phyloP scores from a whole-genome alignment of 2,329 filamentous ascomycete genomes.

The Ophiosphaerella korrae region DNA sequence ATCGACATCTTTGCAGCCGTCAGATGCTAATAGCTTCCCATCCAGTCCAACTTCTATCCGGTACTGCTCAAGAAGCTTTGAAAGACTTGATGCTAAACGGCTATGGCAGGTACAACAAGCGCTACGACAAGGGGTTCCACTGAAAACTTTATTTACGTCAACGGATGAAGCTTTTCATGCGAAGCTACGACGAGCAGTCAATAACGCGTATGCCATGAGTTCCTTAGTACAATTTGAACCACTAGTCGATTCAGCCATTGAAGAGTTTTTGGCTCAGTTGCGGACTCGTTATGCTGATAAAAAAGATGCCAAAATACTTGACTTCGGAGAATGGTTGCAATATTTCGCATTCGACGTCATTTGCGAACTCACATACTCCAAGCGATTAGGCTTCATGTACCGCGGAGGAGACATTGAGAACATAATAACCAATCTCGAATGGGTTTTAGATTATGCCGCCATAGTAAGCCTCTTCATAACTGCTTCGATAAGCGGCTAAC shows the following conservation, averaged over 20 bases:
- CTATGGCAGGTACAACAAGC: constrained; percentile 19
- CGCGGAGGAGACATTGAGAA: constrained; percentile 14
- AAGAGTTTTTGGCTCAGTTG: constrained; percentile 22
- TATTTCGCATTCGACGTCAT: constrained; percentile 50
- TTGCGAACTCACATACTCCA: constrained; percentile 23
- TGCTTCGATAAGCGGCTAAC: background rate
- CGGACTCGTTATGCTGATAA: constrained; percentile 8
- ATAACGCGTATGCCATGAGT: constrained; percentile 49
- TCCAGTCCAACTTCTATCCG: constrained; percentile 34
- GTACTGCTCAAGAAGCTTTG: background rate
- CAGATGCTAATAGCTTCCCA: background rate
- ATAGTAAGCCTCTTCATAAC: constrained; percentile 5
- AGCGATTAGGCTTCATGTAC: constrained; percentile 19
- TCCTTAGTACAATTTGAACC: constrained; percentile 36
- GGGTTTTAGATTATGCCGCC: constrained; percentile 12
- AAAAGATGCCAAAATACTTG: constrained; percentile 4
- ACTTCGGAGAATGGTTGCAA: constrained; percentile 35
- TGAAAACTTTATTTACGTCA: constrained; percentile 43
- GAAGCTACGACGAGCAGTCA: constrained; percentile 39
- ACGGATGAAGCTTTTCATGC: constrained; percentile 49
- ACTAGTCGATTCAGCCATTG: constrained; percentile 28
- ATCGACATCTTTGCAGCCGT: background rate
- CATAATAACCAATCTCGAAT: constrained; percentile 12
- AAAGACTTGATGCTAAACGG: too few relatives aligned
- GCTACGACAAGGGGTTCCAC: constrained; percentile 21